Evolutionary conservation across 2,329 filamentous ascomycete genomes (phyloP).

Genomic region (Lasiodiplodia sp.): DNA sequence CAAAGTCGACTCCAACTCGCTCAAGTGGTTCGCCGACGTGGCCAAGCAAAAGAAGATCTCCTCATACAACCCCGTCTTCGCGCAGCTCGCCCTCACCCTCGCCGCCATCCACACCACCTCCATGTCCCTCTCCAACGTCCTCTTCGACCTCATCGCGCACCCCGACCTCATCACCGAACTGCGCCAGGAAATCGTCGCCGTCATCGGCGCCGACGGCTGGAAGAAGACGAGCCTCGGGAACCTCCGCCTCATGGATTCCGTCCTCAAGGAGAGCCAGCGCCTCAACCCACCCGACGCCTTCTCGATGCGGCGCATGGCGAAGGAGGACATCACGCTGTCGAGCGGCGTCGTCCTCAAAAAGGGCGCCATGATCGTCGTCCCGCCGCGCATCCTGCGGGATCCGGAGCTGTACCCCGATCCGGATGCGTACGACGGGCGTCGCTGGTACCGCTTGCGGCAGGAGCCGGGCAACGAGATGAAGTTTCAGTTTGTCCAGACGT

Average conservation of each 20-base stretch:
- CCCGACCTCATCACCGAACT: conserved; percentile 33
- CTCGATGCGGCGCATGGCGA: not conserved
- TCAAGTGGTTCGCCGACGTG: not conserved
- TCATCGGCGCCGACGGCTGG: not conserved
- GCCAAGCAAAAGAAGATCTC: not conserved
- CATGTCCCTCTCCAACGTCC: not conserved
- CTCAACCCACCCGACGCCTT: not conserved
- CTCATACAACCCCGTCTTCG: not conserved
- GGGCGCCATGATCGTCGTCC: not conserved
- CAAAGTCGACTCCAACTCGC: not conserved
- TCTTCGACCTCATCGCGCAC: conserved; percentile 32
- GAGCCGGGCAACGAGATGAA: conserved; percentile 35
- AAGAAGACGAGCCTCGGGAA: conserved; percentile 24
- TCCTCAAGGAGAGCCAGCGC: conserved; percentile 31
- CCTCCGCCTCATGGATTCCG: conserved; percentile 32
- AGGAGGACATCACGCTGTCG: not conserved
- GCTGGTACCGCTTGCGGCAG: conserved; percentile 24
- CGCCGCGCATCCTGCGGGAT: not conserved
- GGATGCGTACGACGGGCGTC: not conserved
- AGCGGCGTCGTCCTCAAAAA: not conserved
- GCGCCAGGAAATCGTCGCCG: conserved; percentile 27
- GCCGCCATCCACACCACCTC: conserved; percentile 33
- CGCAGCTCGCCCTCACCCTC: conserved; percentile 15
- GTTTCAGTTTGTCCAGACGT: conserved; percentile 29
- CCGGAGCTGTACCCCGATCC: not conserved